Evolutionary conservation across 371 early-diverging fungal species (phyloP).

Genomic region (Rhizomucor miehei): DNA sequence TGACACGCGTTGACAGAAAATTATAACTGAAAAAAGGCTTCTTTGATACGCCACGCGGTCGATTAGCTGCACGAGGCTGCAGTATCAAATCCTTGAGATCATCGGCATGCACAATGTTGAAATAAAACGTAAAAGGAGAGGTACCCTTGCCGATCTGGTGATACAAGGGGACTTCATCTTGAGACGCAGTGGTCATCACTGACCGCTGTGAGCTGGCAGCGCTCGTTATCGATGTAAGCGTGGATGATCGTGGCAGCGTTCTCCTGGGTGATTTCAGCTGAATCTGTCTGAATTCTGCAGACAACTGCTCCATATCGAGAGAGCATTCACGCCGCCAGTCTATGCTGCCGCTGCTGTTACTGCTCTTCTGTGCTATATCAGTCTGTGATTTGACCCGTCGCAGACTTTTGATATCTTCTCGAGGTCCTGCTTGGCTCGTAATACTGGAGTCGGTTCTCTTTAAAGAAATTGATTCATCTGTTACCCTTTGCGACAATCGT

Average conservation of each 20-base stretch:
- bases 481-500: background rate
- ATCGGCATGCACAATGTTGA: conserved; percentile 35
- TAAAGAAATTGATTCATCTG: background rate
- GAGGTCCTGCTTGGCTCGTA: background rate
- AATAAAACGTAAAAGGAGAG: conserved; percentile 35
- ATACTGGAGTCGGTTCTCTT: background rate
- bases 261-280: conserved; percentile 7
- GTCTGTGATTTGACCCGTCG: conserved; percentile 17
- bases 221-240: conserved; percentile 1
- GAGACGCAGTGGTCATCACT: background rate
- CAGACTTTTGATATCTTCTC: background rate
- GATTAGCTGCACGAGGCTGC: conserved; percentile 11
- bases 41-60: conserved; percentile 17
- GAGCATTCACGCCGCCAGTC: no score
- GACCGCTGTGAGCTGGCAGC: conserved; percentile 3
- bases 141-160: conserved; percentile 45
- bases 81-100: conserved; percentile 19
- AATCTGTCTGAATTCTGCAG: conserved; percentile 14
- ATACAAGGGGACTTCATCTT: conserved; percentile 16
- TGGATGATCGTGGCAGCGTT: background rate
- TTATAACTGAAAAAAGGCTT: conserved; percentile 32
- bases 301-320: conserved; percentile 13
- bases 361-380: background rate
- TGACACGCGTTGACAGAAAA: conserved; percentile 27
- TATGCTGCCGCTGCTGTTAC: no score